Evolutionary conservation across 495 filamentous ascomycete species (phyloP).

Genomic region (Aspergillus sclerotioniger): DNA sequence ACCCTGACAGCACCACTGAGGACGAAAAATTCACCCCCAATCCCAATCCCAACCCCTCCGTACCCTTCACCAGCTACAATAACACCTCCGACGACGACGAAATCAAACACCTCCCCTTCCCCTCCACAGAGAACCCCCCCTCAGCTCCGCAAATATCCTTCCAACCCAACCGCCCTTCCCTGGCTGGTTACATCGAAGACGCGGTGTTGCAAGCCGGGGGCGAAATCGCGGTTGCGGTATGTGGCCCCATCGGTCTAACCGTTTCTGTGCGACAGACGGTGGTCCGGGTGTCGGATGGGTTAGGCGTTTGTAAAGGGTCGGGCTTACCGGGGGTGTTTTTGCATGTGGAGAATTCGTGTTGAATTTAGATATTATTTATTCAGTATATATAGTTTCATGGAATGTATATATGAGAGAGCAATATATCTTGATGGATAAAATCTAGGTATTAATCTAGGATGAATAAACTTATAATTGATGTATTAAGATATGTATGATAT

Average conservation of each 20-base stretch:
- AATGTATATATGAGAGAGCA: neutral
- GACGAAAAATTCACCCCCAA: neutral
- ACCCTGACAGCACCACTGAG: neutral
- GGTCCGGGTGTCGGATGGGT: neutral
- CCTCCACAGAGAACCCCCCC: neutral
- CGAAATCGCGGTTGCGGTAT: neutral
- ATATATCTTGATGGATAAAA: neutral
- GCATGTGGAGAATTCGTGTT: conserved; percentile 1
- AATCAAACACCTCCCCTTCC: neutral
- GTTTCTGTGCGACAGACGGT: neutral
- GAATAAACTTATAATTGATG: too few relatives aligned
- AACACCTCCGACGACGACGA: neutral
- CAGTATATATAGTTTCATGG: too few relatives aligned
- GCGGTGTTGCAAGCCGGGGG: neutral
- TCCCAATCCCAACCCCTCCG: neutral
- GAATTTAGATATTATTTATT: neutral
- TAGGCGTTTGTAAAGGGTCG: neutral
- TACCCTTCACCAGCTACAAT: neutral
- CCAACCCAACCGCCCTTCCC: neutral
- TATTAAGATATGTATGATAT: too few relatives aligned
- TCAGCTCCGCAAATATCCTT: neutral
- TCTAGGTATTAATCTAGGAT: too few relatives aligned
- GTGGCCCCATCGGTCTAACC: neutral
- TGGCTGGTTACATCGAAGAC: neutral
- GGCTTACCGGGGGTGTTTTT: neutral